Evolutionary conservation across 768 basidiomycete genomes (phyloP), one percentile per base, ranked within the genome.

Genomic region (Kwoniella dendrophila): DNA sequence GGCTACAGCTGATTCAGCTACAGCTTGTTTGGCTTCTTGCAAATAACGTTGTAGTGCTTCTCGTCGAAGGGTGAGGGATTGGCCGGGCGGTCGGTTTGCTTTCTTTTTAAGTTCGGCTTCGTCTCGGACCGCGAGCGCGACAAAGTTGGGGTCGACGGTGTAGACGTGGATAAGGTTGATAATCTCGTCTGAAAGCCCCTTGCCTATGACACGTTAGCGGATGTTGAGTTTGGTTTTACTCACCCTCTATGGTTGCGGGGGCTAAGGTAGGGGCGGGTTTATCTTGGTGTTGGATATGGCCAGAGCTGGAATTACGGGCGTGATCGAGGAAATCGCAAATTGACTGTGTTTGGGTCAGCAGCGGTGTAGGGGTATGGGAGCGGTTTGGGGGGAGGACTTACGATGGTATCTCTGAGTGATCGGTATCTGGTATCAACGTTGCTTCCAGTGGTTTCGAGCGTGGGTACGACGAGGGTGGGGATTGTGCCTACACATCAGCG

Each of bases 381-480:
- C 8, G 20, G 11, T 6, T 14, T 20, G 41, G 18, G 18, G 32
- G 8, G 8, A 36, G 3, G 14, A 66, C 75, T 62, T 29, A 88
- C 91, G 81, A 87, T 87, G 14, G 86, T 84, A 67, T 90, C 89
- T 24, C 86, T 84, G 57, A 94, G 79, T 2, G 90, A 87, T 70
- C 90, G 88, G 82, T 90, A 94, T 43, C 88, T 85, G 68, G 86
- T 88, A 69, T 90, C 89, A 26, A 86, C 83, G 18, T 87, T 89
- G 2, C 84, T 81, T 0, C 83, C 79, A 8, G 92, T 82, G 3
- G 90, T 88, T 66, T 88, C 86, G 66, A 86, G 80, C 11, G 91
- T 81, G 0, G 92, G 92, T n/a, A 92, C 92, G 27, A 92, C 86
- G 52, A 93, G 80, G 2, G 88, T 89, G 11, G 92, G 92, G 3